These are phyloP conservation scores for Melampsora larici-populina DNA, from an alignment of 1,284 basidiomycete species.

Conservation along the genomic window DNA sequence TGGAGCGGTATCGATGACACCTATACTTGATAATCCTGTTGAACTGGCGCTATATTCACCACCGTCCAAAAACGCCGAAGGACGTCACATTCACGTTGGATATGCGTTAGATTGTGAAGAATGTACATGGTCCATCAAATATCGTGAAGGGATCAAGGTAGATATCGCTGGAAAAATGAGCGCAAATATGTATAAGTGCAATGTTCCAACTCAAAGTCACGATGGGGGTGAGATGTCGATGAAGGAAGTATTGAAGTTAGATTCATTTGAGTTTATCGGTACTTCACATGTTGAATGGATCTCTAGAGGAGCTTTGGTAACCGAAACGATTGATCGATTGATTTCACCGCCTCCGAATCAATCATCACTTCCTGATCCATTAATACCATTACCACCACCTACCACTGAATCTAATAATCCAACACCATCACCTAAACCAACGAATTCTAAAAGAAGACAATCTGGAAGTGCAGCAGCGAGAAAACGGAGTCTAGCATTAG, in stretches of 20 bases:
- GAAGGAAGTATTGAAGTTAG: constrained; percentile 11
- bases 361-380: neutral
- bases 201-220: neutral
- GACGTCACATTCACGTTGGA: constrained; percentile 23
- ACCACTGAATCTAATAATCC: constrained; percentile 8
- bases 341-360: constrained; percentile 11
- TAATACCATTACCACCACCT: constrained; percentile 1
- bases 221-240: neutral
- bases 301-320: neutral
- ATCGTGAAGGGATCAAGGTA: constrained; percentile 29
- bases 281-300: constrained; percentile 8
- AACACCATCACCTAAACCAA: neutral
- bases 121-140: constrained; percentile 18
- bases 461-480: neutral
- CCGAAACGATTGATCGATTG: constrained; percentile 12
- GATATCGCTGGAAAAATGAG: constrained; percentile 30
- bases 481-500: neutral
- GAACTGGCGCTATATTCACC: constrained; percentile 24
- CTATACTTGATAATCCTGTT: constrained; percentile 7
- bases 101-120: constrained; percentile 28
- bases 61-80: constrained; percentile 9
- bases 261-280: constrained; percentile 23
- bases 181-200: constrained; percentile 30
- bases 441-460: constrained; percentile 18
- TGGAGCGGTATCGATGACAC: constrained; percentile 26